Base-by-base conservation (phyloP, 2,329 filamentous ascomycete genomes). In the Anthostomella pinea region DNA sequence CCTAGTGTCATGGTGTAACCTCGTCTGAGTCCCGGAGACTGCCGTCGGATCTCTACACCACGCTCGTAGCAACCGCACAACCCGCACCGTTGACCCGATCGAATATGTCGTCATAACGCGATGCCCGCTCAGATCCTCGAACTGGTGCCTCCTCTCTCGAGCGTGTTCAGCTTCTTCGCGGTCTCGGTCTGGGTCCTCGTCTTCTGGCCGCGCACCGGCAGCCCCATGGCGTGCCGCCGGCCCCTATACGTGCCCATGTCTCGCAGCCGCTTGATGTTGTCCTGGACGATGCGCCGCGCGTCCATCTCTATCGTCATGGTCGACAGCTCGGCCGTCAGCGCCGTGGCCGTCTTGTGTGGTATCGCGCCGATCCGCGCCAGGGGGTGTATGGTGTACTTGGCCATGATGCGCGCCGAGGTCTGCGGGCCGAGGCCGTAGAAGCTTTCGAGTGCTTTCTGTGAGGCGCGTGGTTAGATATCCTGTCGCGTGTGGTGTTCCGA, bases 261-360 rank as follows among this genome's bases (percentile, higher is more conserved):
- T 60, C 85, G 87, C 63, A 98, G 57, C 41, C 91, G 73, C 59
- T 74, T 74, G 52, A 98, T 95, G 57, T 97, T 93, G 32, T 95
- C 87, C 54, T 83, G 75, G 23, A 96, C 67, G 41, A 87, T 69
- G 58, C 85, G 78, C 56, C 81, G 73, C 47, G 94, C 73, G 56
- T 97, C 90, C 63, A 85, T 95, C 64, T 96, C 93, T 54, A 97
- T 87, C 42, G 85, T 95, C 87, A 98, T 90, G 36, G 81, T 83
- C 11, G 88, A 87, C 25, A 98, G 72, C 57, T 95, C 87, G 33
- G 85, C 85, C 15, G 85, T 93, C 43, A 98, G 72, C 35, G 85
- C 83, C 34, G 87, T 83, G 51, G 95, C 70, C 43, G 88, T 90
- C 60, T 85, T 81, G 41, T 83, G 79, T 28, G 79, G 74, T 14